Percentiles rank a stretch among this genome's conserved stretches.
Conservation (phyloP, 73 alveolate species). For the Uronychia setigera region DNA sequence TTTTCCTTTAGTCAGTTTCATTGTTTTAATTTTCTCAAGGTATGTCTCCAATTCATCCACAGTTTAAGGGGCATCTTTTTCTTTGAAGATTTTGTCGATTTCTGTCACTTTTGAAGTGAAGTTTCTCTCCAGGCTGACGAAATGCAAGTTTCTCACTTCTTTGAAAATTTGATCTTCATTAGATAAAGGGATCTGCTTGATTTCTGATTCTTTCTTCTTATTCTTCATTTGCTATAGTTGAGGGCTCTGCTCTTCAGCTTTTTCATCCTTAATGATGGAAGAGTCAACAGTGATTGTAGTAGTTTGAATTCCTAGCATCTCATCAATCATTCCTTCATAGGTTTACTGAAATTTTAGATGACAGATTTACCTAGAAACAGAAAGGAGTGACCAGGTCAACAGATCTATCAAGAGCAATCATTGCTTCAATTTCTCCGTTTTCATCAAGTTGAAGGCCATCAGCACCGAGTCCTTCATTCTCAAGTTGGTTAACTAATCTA, state of each 20-base stretch:
- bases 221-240: background rate
- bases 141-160: slow-evolving; percentile 58
- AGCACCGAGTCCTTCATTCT: slow-evolving; percentile 54
- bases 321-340: slow-evolving; percentile 89
- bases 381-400: slow-evolving; percentile 81
- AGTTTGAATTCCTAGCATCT: slow-evolving; percentile 65
- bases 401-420: slow-evolving; percentile 78
- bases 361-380: too few species aligned
- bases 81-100: slow-evolving; percentile 55
- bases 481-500: slow-evolving; percentile 53
- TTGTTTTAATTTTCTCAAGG: slow-evolving; percentile 44
- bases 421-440: slow-evolving; percentile 71
- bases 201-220: background rate
- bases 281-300: slow-evolving; percentile 40
- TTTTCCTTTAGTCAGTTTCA: slow-evolving; percentile 60
- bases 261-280: slow-evolving; percentile 40
- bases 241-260: slow-evolving; percentile 25
- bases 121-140: slow-evolving; percentile 47
- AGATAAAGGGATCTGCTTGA: slow-evolving; percentile 14
- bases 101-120: slow-evolving; percentile 42
- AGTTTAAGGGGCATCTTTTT: slow-evolving; percentile 50
- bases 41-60: slow-evolving; percentile 58
- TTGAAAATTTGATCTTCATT: slow-evolving; percentile 51
- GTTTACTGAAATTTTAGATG: too few species aligned
- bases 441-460: slow-evolving; percentile 52